Percentiles rank a stretch among this genome's conserved stretches.
Evolutionary conservation across 176 grass and related monocot species (phyloP).

Genomic region (Cenchrus americanus): DNA sequence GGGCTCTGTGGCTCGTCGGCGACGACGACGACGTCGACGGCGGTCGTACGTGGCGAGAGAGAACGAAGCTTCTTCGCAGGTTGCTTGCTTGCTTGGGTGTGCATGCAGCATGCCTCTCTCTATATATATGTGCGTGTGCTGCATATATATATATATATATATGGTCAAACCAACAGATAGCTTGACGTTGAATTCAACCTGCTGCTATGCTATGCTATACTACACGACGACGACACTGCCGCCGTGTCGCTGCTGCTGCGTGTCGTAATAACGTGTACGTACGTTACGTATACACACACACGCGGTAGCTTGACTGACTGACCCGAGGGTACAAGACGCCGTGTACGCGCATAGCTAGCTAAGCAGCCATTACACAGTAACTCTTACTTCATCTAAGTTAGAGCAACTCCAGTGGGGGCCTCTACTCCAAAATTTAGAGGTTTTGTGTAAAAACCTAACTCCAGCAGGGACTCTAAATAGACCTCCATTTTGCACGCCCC

Average conservation of each 20-base stretch:
- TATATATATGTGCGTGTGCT: too few species aligned
- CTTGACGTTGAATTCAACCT: background rate
- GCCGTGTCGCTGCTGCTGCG: background rate
- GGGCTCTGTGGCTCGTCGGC: background rate
- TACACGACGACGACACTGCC: background rate
- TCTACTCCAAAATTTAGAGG: too few species aligned
- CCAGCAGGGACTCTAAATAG: too few species aligned
- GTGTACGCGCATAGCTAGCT: background rate
- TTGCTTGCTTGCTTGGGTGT: background rate
- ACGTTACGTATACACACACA: too few species aligned
- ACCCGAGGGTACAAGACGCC: background rate
- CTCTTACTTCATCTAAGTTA: too few species aligned
- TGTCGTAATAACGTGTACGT: background rate
- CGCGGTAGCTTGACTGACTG: background rate
- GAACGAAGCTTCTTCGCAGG: slow-evolving; percentile 14
- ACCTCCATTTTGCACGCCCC: too few species aligned
- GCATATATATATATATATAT: too few species aligned
- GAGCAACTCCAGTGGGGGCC: too few species aligned
- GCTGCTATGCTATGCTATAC: too few species aligned
- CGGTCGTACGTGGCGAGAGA: background rate
- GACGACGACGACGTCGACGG: background rate
- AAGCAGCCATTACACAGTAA: too few species aligned
- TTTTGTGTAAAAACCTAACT: too few species aligned
- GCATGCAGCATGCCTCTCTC: too few species aligned
- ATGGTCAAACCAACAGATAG: slow-evolving; percentile 1